phyloP scores from a whole-genome alignment of 257 asterid species.

The Plantago major region DNA sequence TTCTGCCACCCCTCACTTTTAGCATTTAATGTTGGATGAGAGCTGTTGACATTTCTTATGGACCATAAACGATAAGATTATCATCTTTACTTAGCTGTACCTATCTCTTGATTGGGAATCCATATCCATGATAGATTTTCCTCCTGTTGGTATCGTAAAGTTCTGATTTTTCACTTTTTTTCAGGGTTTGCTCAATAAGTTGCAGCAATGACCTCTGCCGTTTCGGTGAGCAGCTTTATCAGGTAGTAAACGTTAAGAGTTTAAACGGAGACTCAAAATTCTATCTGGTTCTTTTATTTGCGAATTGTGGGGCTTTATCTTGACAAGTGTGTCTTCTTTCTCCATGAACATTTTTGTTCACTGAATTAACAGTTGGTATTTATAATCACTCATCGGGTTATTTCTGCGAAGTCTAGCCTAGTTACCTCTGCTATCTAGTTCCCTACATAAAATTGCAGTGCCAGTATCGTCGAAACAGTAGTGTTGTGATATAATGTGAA shows the following conservation, averaged over 20 bases:
- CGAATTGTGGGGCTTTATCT: constrained; percentile 4
- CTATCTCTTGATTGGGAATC: constrained; percentile 8
- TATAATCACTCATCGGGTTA: neutral
- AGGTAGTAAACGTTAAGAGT: too few relatives aligned
- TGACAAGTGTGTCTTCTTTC: constrained; percentile 8
- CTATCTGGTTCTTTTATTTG: neutral
- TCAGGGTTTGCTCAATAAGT: neutral
- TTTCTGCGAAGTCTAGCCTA: too few relatives aligned
- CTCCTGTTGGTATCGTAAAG: constrained; percentile 21
- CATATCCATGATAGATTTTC: constrained; percentile 17
- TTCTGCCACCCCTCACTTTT: constrained; percentile 42
- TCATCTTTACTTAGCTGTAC: constrained; percentile 5
- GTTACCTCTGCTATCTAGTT: too few relatives aligned
- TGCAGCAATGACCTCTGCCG: neutral
- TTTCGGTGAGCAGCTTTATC: neutral
- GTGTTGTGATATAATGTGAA: too few relatives aligned
- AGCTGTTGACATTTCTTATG: neutral
- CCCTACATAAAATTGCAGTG: too few relatives aligned
- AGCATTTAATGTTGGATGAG: constrained; percentile 22
- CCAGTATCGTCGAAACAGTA: too few relatives aligned
- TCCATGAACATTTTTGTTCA: constrained; percentile 4
- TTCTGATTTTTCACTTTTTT: neutral
- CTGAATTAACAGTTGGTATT: neutral
- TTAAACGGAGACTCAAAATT: neutral
- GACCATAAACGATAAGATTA: neutral